Evolutionary conservation across 768 basidiomycete species (phyloP).

Genomic region (Chiua virens): DNA sequence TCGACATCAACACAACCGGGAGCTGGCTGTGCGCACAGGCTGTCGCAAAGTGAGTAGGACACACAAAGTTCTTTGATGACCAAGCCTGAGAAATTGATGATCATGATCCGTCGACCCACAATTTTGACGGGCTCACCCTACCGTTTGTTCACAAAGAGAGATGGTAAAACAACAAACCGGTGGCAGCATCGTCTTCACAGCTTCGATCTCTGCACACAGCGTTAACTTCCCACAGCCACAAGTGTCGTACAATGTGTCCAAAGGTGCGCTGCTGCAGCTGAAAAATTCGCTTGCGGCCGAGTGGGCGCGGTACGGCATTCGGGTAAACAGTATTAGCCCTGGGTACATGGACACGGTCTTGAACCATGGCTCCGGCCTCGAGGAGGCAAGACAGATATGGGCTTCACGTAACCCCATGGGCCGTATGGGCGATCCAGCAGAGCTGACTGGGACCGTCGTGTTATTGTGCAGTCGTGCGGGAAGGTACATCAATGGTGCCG

Average conservation of each 20-base stretch:
- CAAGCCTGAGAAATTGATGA: neutral
- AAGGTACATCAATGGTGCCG: conserved; percentile 43
- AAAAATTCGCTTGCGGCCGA: conserved; percentile 42
- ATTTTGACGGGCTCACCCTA: neutral
- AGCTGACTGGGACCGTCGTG: conserved; percentile 40
- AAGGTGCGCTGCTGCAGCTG: conserved; percentile 41
- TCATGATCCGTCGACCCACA: neutral
- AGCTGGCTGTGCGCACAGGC: conserved; percentile 46
- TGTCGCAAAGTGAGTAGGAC: conserved; percentile 34
- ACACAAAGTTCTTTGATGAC: neutral
- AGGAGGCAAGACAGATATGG: conserved; percentile 37
- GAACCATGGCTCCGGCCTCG: conserved; percentile 36
- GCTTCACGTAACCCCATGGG: conserved; percentile 41
- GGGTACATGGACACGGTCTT: conserved; percentile 46
- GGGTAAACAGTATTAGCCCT: conserved; percentile 44
- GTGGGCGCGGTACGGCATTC: conserved; percentile 42
- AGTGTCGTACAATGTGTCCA: conserved; percentile 43
- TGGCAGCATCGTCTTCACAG: conserved; percentile 42
- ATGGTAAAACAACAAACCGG: conserved; percentile 43
- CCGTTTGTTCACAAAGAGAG: conserved; percentile 24
- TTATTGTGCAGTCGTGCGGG: conserved; percentile 44
- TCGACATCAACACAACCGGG: conserved; percentile 46
- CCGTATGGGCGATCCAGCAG: conserved; percentile 42
- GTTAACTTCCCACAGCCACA: conserved; percentile 45
- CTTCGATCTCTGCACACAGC: conserved; percentile 43